Conservation (phyloP, 257 asterid species). For the Ajuga chamaepitys region DNA sequence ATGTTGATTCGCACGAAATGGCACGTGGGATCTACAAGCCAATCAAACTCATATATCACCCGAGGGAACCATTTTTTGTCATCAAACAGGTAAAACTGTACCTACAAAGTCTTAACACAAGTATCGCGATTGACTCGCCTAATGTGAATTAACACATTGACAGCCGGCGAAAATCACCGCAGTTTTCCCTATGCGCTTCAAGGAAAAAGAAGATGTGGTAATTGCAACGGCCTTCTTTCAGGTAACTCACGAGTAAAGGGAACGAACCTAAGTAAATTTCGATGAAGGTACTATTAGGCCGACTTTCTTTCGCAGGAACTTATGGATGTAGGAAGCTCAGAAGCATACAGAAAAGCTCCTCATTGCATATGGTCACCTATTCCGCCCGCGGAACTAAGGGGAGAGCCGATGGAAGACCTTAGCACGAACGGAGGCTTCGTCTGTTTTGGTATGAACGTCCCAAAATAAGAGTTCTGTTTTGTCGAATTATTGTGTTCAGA, state of each 20-base stretch:
- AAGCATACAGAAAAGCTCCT: conserved; percentile 60
- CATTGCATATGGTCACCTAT: conserved; percentile 81
- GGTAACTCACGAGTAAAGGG: conserved; percentile 25
- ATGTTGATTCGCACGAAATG: conserved; percentile 41
- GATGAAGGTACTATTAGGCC: not conserved
- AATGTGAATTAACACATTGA: conserved; percentile 4
- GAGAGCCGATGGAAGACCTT: conserved; percentile 75
- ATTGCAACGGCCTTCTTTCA: conserved; percentile 80
- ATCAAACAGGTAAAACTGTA: conserved; percentile 51
- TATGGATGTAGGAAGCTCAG: conserved; percentile 55
- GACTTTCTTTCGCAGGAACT: conserved; percentile 45
- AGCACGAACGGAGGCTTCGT: conserved; percentile 88
- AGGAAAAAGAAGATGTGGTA: conserved; percentile 59
- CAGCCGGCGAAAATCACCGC: conserved; percentile 68
- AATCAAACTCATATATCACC: conserved; percentile 63
- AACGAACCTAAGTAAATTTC: not conserved
- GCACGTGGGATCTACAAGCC: conserved; percentile 48
- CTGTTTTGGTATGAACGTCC: conserved; percentile 54
- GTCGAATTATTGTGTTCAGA: too few relatives aligned
- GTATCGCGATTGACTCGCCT: not conserved
- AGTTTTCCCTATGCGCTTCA: conserved; percentile 88
- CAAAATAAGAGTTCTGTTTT: too few relatives aligned
- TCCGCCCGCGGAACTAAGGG: conserved; percentile 87
- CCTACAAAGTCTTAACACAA: not conserved
- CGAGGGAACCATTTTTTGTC: conserved; percentile 74